These are phyloP conservation scores for Scutellaria barbata DNA, from an alignment of 257 asterid genomes.

Conservation along the genomic window DNA sequence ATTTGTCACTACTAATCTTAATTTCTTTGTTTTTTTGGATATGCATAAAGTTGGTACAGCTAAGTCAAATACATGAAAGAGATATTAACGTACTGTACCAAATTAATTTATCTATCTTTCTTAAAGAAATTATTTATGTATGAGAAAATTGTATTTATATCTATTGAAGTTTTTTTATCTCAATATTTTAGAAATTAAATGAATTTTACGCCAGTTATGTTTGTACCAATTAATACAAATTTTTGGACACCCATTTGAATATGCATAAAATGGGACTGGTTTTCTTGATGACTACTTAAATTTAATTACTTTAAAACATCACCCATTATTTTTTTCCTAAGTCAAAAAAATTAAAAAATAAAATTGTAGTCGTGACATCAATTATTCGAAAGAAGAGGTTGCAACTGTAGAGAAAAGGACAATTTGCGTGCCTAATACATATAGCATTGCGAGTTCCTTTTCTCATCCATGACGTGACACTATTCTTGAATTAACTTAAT, in stretches of 20 bases:
- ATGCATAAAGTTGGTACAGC: constrained; percentile 17
- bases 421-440: constrained; percentile 37
- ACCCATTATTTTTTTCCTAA: neutral
- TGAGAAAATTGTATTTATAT: no score
- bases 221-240: no score
- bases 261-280: no score
- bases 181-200: no score
- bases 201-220: no score
- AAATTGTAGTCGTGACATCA: constrained; percentile 35
- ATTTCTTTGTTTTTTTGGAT: constrained; percentile 25
- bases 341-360: constrained; percentile 4
- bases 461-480: constrained; percentile 36
- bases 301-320: no score
- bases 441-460: neutral
- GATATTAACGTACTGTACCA: neutral
- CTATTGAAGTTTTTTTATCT: no score
- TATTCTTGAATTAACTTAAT: neutral
- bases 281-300: no score
- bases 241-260: no score
- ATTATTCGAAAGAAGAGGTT: constrained; percentile 28
- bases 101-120: no score
- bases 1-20: constrained; percentile 36
- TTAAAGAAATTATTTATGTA: no score
- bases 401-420: constrained; percentile 33
- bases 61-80: constrained; percentile 12